Conservation (phyloP, 192 early-diverging fungal species). For the Backusella macrospora region DNA sequence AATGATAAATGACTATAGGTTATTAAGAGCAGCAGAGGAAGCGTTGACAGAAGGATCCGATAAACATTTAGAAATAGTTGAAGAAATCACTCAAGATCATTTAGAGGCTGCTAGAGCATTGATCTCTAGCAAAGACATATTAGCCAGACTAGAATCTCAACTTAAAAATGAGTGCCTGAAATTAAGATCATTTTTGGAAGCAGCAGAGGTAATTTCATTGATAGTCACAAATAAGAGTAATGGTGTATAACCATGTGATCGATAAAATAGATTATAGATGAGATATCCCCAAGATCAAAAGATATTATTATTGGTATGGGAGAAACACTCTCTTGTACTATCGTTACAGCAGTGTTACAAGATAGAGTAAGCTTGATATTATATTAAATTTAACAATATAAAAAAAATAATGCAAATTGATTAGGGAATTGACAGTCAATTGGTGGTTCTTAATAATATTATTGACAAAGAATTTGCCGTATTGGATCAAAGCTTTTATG, state of each 20-base stretch:
- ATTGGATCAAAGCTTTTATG: constrained; percentile 86
- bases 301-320: constrained; percentile 89
- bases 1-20: constrained; percentile 28
- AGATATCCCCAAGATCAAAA: constrained; percentile 89
- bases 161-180: constrained; percentile 71
- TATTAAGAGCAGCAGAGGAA: constrained; percentile 46
- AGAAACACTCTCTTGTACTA: constrained; percentile 84
- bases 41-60: constrained; percentile 34
- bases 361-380: constrained; percentile 38
- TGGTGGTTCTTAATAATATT: constrained; percentile 77
- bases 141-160: constrained; percentile 48
- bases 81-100: constrained; percentile 75
- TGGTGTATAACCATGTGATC: not conserved
- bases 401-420: not conserved
- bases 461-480: constrained; percentile 72
- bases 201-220: constrained; percentile 61
- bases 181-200: constrained; percentile 80
- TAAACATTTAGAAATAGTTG: constrained; percentile 71
- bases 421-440: constrained; percentile 79
- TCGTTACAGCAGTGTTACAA: constrained; percentile 75
- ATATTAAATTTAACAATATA: not conserved
- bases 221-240: not conserved
- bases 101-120: constrained; percentile 59
- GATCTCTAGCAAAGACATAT: constrained; percentile 47
- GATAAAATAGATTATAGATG: constrained; percentile 71